These are phyloP conservation scores for Pseudogymnoascus sp. DNA, from an alignment of 2,329 filamentous ascomycete species.

Conservation along the genomic window DNA sequence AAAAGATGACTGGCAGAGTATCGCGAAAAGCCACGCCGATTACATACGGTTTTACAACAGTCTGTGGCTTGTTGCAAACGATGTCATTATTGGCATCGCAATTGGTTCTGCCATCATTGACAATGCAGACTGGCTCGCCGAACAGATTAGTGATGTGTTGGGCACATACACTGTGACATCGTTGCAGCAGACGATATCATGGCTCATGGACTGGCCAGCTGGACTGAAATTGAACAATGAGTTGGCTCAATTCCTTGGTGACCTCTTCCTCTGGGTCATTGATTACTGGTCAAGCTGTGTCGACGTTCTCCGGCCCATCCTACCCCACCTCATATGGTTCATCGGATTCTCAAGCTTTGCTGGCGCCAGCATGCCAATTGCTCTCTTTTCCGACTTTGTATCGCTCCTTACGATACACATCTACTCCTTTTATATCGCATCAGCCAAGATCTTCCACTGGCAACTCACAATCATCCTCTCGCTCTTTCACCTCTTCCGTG, in stretches of 20 bases:
- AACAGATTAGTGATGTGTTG: slow-evolving; percentile 69
- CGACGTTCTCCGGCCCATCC: slow-evolving; percentile 64
- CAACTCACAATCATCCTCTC: slow-evolving; percentile 94
- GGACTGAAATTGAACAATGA: slow-evolving; percentile 94
- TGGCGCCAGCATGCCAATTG: slow-evolving; percentile 93
- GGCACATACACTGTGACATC: slow-evolving; percentile 82
- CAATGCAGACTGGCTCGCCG: slow-evolving; percentile 78
- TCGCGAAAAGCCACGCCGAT: slow-evolving; percentile 90
- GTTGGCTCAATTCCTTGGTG: slow-evolving; percentile 85
- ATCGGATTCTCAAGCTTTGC: slow-evolving; percentile 94
- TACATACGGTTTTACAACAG: slow-evolving; percentile 99
- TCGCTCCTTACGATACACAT: slow-evolving; percentile 92
- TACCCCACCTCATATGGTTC: slow-evolving; percentile 85
- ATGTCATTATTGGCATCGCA: slow-evolving; percentile 96
- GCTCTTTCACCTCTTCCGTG: slow-evolving; percentile 96
- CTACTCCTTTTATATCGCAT: slow-evolving; percentile 96
- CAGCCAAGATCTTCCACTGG: slow-evolving; percentile 96
- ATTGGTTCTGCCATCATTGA: slow-evolving; percentile 96
- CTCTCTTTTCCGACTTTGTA: slow-evolving; percentile 87
- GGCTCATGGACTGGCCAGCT: slow-evolving; percentile 94
- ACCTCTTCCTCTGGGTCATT: slow-evolving; percentile 96
- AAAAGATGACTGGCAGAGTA: slow-evolving; percentile 89
- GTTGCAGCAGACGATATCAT: slow-evolving; percentile 80
- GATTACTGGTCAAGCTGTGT: slow-evolving; percentile 94
- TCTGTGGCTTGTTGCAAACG: slow-evolving; percentile 95